phyloP scores from a whole-genome alignment of 208 protist species.

The Trypanosoma lewisi region DNA sequence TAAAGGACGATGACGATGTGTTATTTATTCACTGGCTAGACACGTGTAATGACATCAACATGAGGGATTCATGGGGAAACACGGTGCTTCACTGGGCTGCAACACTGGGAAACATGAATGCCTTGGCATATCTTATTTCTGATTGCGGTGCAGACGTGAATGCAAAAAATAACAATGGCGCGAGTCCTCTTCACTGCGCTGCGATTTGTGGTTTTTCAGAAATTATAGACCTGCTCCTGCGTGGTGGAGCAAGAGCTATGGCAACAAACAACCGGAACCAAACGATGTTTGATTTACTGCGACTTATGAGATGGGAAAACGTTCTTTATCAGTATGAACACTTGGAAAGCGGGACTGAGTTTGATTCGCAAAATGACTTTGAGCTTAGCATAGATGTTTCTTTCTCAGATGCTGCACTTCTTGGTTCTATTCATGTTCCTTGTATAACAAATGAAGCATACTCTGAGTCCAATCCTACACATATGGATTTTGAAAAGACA shows the following conservation, averaged over 20 bases:
- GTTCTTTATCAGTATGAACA: background rate
- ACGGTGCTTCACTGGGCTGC: slow-evolving; percentile 74
- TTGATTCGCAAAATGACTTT: background rate
- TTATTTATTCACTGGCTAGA: slow-evolving; percentile 48
- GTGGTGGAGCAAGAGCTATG: slow-evolving; percentile 40
- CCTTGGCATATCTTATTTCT: slow-evolving; percentile 28
- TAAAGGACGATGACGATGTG: slow-evolving; percentile 33
- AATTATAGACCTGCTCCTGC: slow-evolving; percentile 40
- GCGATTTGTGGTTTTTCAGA: slow-evolving; percentile 35
- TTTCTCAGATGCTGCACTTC: background rate
- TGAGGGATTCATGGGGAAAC: slow-evolving; percentile 48
- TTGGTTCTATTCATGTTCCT: background rate
- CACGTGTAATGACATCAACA: slow-evolving; percentile 44
- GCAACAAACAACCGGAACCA: slow-evolving; percentile 24
- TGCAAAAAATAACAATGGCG: slow-evolving; percentile 34
- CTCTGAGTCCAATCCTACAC: background rate
- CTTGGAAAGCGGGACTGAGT: slow-evolving; percentile 8
- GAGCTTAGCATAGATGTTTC: background rate
- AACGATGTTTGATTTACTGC: slow-evolving; percentile 36
- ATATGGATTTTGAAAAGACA: background rate
- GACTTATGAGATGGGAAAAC: slow-evolving; percentile 5
- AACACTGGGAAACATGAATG: slow-evolving; percentile 32
- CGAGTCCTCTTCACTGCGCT: slow-evolving; percentile 61
- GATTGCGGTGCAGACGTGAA: slow-evolving; percentile 39
- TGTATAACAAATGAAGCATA: background rate